Conservation (phyloP, 2,329 filamentous ascomycete genomes). For the Fusarium euwallaceae region DNA sequence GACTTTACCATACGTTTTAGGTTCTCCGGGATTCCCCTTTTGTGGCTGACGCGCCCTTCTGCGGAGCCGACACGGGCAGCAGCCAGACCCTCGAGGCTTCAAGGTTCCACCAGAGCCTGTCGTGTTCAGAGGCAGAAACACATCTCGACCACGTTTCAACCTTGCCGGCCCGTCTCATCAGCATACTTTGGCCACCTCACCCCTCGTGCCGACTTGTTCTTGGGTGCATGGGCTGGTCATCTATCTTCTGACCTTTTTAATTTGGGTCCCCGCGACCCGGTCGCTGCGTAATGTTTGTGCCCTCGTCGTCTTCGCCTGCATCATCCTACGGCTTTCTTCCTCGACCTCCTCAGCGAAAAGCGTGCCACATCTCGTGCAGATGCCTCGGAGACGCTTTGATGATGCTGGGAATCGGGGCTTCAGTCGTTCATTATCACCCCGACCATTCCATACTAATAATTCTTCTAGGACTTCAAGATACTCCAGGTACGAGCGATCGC, state of each 20-base stretch:
- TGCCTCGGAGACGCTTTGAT: background rate
- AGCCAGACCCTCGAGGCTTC: constrained; percentile 21
- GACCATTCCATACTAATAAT: constrained; percentile 23
- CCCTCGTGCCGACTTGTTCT: constrained; percentile 11
- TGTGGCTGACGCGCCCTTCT: constrained; percentile 23
- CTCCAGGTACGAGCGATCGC: constrained; percentile 70
- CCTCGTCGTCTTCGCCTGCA: constrained; percentile 3
- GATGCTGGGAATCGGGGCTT: background rate
- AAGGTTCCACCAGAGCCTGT: constrained; percentile 34
- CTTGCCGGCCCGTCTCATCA: constrained; percentile 4
- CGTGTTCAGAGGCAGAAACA: constrained; percentile 31
- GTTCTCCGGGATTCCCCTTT: background rate
- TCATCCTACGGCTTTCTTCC: background rate
- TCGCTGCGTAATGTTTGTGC: constrained; percentile 43
- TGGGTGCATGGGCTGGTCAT: constrained; percentile 38
- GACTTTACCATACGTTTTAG: background rate
- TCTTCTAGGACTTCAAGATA: constrained; percentile 70
- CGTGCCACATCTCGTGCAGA: background rate
- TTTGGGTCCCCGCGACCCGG: constrained; percentile 30
- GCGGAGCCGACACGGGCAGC: constrained; percentile 21
- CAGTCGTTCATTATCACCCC: background rate
- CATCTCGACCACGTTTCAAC: constrained; percentile 4
- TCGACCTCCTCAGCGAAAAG: background rate
- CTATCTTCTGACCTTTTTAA: constrained; percentile 22
- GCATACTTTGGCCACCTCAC: background rate